Percentiles rank a stretch among this genome's conserved stretches.
Conservation (phyloP, 306 rosid genomes). For the Geum urbanum region DNA sequence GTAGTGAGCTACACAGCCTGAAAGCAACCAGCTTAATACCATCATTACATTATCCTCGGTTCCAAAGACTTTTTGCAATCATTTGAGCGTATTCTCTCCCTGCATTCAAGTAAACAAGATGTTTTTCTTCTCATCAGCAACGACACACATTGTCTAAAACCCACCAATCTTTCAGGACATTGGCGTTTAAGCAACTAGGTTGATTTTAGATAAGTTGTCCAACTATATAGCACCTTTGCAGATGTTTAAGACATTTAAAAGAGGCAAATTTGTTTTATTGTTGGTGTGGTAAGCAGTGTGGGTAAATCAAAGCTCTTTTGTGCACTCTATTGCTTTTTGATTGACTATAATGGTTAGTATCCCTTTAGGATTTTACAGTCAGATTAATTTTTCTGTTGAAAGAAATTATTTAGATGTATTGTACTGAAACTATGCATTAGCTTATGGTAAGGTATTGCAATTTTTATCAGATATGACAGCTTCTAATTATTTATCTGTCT, state of each 20-base stretch:
- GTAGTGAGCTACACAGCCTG: not conserved
- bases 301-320: constrained; percentile 2
- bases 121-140: not conserved
- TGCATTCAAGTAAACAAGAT: not conserved
- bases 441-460: not conserved
- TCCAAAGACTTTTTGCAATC: not conserved
- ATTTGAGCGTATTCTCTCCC: not conserved
- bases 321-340: not conserved
- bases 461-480: not conserved
- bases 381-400: not conserved
- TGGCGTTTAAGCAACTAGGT: not conserved
- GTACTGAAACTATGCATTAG: not conserved
- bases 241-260: not conserved
- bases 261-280: constrained; percentile 1
- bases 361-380: not conserved
- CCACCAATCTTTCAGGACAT: not conserved
- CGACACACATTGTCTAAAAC: not conserved
- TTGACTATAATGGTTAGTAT: not conserved
- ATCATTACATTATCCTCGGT: not conserved
- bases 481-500: constrained; percentile 29
- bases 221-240: not conserved
- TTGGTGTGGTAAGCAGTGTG: not conserved
- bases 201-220: not conserved
- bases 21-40: not conserved
- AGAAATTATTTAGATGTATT: not conserved